These are phyloP conservation scores for Candida albicans DNA, from an alignment of 1,139 yeast genomes.

Conservation along the genomic window DNA sequence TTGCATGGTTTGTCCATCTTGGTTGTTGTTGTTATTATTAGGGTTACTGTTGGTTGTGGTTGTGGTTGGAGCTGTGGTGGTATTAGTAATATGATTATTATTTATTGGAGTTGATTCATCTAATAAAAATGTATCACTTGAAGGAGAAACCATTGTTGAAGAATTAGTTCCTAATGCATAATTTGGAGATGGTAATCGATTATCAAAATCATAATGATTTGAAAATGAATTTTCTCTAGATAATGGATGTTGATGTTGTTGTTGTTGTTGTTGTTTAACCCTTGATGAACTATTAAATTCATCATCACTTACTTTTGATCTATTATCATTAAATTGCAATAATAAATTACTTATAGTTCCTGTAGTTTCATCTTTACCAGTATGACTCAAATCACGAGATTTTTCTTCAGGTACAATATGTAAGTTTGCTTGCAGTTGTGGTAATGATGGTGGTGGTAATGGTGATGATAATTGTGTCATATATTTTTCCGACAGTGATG, in stretches of 20 bases:
- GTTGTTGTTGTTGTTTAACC: not conserved
- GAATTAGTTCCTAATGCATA: slow-evolving; percentile 5
- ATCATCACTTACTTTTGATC: not conserved
- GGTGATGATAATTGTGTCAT: slow-evolving; percentile 25
- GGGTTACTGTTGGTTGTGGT: no score
- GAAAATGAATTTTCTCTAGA: slow-evolving; percentile 1
- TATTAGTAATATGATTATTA: slow-evolving; percentile 2
- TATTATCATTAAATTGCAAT: slow-evolving; percentile 21
- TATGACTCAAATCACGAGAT: slow-evolving; percentile 12
- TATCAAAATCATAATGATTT: slow-evolving; percentile 4
- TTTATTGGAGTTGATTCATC: slow-evolving; percentile 11
- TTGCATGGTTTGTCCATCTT: slow-evolving; percentile 11
- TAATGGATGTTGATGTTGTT: no score
- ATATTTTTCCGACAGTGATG: slow-evolving; percentile 7
- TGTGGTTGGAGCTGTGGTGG: no score
- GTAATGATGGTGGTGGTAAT: no score
- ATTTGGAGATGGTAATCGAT: slow-evolving; percentile 5
- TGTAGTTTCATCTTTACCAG: slow-evolving; percentile 17
- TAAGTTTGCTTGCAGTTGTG: slow-evolving; percentile 17
- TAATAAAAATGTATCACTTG: slow-evolving; percentile 16
- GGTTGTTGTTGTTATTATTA: not conserved
- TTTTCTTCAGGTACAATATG: slow-evolving; percentile 36
- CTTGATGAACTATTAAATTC: not conserved
- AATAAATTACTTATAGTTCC: slow-evolving; percentile 25
- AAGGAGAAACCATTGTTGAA: slow-evolving; percentile 12